These are phyloP conservation scores for Geotrichum carabidarum DNA, from an alignment of 1,139 yeast genomes.

Conservation along the genomic window DNA sequence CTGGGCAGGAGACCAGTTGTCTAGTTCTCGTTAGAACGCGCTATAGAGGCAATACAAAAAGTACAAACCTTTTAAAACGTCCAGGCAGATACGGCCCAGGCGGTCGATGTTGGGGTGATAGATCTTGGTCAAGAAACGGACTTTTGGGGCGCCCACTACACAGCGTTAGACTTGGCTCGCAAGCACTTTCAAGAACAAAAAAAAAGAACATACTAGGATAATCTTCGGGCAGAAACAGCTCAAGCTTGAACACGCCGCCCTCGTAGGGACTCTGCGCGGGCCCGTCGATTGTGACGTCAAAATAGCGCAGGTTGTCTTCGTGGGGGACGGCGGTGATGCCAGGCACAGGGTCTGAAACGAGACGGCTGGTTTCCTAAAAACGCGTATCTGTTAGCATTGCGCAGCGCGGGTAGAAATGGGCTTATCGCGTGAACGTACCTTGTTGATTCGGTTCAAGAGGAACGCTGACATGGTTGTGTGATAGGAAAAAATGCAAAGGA, in stretches of 20 bases:
- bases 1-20: constrained; percentile 94
- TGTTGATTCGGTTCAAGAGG: constrained; percentile 18
- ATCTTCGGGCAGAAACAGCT: constrained; percentile 79
- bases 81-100: constrained; percentile 90
- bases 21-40: background rate
- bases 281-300: constrained; percentile 84
- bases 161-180: background rate
- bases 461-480: constrained; percentile 13
- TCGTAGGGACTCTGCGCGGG: constrained; percentile 85
- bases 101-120: constrained; percentile 96
- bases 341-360: constrained; percentile 91
- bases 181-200: background rate
- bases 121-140: constrained; percentile 83
- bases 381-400: background rate
- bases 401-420: background rate
- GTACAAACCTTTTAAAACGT: constrained; percentile 70
- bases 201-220: constrained; percentile 50
- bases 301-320: constrained; percentile 87
- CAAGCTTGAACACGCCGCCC: constrained; percentile 67
- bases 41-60: background rate
- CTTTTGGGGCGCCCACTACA: constrained; percentile 81
- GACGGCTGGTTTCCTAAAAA: constrained; percentile 78
- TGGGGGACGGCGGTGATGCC: constrained; percentile 92
- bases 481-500: background rate
- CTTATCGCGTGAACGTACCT: constrained; percentile 6